These are phyloP conservation scores for Sisymbrium altissimum DNA, from an alignment of 345 rosid species.

Conservation along the genomic window DNA sequence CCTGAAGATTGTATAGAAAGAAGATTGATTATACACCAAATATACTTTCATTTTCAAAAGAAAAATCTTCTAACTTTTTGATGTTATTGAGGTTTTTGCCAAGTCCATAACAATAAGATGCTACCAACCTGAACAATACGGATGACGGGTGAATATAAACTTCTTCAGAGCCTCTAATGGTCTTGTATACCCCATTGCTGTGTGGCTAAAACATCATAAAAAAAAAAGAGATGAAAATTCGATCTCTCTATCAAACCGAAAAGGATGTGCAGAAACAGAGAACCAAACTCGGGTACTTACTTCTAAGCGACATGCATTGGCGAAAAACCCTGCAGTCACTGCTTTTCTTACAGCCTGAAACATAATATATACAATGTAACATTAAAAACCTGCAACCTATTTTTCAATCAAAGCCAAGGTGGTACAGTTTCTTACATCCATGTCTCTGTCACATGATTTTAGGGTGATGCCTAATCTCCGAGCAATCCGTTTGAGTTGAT, in stretches of 20 bases:
- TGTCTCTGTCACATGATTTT: constrained; percentile 76
- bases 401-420: background rate
- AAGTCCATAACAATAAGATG: background rate
- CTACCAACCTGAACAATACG: constrained; percentile 77
- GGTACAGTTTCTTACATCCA: constrained; percentile 40
- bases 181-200: constrained; percentile 85
- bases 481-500: constrained; percentile 72
- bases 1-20: constrained; percentile 40
- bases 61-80: background rate
- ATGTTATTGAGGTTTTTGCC: background rate
- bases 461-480: constrained; percentile 70
- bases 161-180: constrained; percentile 84
- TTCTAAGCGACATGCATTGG: constrained; percentile 81
- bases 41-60: constrained; percentile 1
- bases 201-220: constrained; percentile 41
- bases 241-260: background rate
- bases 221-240: background rate
- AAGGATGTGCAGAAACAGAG: constrained; percentile 2
- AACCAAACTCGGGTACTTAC: constrained; percentile 37
- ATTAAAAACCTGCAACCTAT: background rate
- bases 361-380: constrained; percentile 6
- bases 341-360: constrained; percentile 84
- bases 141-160: constrained; percentile 90
- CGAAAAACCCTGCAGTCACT: constrained; percentile 77
- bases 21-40: background rate